These are phyloP conservation scores for Chaetomiaceae sp. DNA, from an alignment of 2,329 filamentous ascomycete genomes.

Conservation along the genomic window DNA sequence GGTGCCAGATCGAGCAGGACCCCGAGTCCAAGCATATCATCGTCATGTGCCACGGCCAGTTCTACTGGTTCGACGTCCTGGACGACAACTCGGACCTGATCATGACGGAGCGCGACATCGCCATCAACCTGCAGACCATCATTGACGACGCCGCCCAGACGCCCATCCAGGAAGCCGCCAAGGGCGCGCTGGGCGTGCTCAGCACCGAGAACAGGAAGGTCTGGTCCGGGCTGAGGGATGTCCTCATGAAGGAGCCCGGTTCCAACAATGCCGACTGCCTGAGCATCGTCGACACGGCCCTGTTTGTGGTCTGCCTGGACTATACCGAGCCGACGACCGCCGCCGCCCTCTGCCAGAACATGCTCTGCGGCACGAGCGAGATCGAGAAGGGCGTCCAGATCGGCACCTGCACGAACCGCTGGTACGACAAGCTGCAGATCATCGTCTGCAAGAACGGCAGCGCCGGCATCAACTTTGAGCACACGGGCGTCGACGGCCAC, in stretches of 20 bases:
- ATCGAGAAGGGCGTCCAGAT: constrained; percentile 92
- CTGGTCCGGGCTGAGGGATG: constrained; percentile 87
- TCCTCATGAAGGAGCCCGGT: constrained; percentile 76
- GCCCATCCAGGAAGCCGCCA: constrained; percentile 91
- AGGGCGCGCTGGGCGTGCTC: constrained; percentile 85
- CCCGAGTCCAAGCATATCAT: constrained; percentile 89
- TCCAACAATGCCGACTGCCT: constrained; percentile 96
- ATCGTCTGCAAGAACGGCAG: constrained; percentile 99
- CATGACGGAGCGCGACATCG: constrained; percentile 93
- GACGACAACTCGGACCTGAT: constrained; percentile 93
- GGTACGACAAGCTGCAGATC: constrained; percentile 99
- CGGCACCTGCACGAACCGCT: constrained; percentile 94
- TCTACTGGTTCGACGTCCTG: constrained; percentile 98
- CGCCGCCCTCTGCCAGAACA: constrained; percentile 90
- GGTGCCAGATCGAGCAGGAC: constrained; percentile 94
- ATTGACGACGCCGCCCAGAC: constrained; percentile 85
- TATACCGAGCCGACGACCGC: constrained; percentile 80
- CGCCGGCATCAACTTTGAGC: constrained; percentile 98
- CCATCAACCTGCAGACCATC: constrained; percentile 86
- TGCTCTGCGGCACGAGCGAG: constrained; percentile 93
- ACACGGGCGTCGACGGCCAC: constrained; percentile 95
- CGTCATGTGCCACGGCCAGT: constrained; percentile 88
- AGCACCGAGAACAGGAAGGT: constrained; percentile 95
- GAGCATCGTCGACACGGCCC: constrained; percentile 88
- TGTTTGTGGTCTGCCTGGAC: constrained; percentile 90